Base-by-base conservation (phyloP, 179 eudicot genomes). In the Actinidia polygama region DNA sequence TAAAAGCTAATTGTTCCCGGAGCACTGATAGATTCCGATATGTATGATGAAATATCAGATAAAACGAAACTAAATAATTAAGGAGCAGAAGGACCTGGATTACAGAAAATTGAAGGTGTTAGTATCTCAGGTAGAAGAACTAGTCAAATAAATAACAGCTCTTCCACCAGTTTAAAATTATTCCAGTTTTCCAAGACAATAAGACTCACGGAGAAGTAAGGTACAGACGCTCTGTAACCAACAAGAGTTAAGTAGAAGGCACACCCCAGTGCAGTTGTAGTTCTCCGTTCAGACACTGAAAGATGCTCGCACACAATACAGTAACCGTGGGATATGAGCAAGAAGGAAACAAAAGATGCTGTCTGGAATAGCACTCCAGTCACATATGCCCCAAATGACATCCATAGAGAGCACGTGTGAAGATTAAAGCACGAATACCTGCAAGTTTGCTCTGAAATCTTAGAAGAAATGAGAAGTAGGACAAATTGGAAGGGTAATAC, bases 381-480 rank as follows among this genome's bases (percentile, higher is more conserved):
- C 55, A 95, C 86, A 77, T 95, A 96, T 59, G 91, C 97, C 58
- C 99, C 99, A 80, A 96, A 96, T n/a, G 99, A 95, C 92, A 96
- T 90, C 99, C 99, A 95, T 19, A 96, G 82, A 61, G 99, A 96
- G 85, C 99, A 96, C 81, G 87, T 82, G 59, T 95, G 91, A 59
- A 89, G 85, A 87, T 93, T 89, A 79, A 93, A 92, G 87, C 98
- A 96, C 5, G 99, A 92, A 86, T 93, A 90, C 99, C 98, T 95
- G 88, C 49, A 86, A 77, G 49, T 79, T 62, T 62, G 71, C 71
- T 44, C 44, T 63, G 71, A 78, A 78, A 21, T 62, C 21, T 62
- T 21, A 59, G 53, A 80, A 78, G 59, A 64, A 49, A 63, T 5
- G 10, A 40, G 16, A 55, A 57, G 11, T 18, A 40, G 14, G 76